phyloP scores from a whole-genome alignment of 352 stramenopile species.

The Phytophthora fragariae region DNA sequence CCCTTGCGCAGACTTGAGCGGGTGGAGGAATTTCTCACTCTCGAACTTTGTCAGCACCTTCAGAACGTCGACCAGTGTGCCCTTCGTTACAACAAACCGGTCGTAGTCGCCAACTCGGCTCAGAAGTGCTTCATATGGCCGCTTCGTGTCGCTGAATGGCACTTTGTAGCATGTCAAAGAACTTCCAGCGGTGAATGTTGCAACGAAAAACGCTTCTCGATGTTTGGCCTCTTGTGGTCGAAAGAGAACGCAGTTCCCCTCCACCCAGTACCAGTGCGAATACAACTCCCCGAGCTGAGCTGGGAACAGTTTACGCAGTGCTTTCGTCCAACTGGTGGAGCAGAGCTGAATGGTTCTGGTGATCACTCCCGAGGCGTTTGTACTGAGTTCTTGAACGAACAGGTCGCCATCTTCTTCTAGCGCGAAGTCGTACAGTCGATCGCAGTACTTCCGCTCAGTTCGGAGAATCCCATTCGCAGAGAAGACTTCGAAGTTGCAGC shows the following conservation, averaged over 20 bases:
- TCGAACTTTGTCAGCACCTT: conserved; percentile 52
- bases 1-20: neutral
- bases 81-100: conserved; percentile 30
- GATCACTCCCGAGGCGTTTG: neutral
- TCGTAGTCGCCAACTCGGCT: conserved; percentile 28
- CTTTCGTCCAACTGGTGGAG: conserved; percentile 31
- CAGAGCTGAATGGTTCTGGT: conserved; percentile 47
- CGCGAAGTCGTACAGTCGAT: conserved; percentile 51
- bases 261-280: conserved; percentile 63
- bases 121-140: conserved; percentile 25
- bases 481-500: conserved; percentile 62
- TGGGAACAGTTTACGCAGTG: conserved; percentile 36
- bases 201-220: conserved; percentile 34
- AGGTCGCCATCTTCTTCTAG: conserved; percentile 33
- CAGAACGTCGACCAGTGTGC: conserved; percentile 11
- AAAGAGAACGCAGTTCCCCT: conserved; percentile 50
- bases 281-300: conserved; percentile 41
- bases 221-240: conserved; percentile 29
- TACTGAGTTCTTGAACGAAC: conserved; percentile 42
- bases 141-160: conserved; percentile 32
- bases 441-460: conserved; percentile 34
- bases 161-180: conserved; percentile 45
- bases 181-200: conserved; percentile 20
- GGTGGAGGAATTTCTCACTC: conserved; percentile 10
- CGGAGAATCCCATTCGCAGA: conserved; percentile 38